Evolutionary conservation across 163 green algal species (phyloP), one percentile per base, ranked within the genome.

Genomic region (Coccomyxa subellipsoidea): DNA sequence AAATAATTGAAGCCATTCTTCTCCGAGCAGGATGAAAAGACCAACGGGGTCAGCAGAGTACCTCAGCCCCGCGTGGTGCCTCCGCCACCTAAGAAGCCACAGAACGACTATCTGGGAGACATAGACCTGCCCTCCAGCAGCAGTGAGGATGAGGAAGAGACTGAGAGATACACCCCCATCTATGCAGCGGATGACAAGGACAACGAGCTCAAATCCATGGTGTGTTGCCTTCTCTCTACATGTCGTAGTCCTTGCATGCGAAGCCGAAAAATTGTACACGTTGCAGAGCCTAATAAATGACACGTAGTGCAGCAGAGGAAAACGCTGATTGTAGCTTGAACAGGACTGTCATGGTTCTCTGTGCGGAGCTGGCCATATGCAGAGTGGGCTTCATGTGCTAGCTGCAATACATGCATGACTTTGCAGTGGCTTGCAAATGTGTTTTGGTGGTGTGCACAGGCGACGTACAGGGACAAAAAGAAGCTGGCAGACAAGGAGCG

Each of bases 401-500:
- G n/a, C n/a, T n/a, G n/a, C n/a, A n/a, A n/a, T n/a, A 59, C 47
- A 21, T 5, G 3, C 3, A 59, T 27, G 47, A 72, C 21, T 73
- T 18, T 34, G n/a, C 66, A n/a, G n/a, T n/a, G n/a, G n/a, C n/a
- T n/a, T n/a, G n/a, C n/a, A n/a, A n/a, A n/a, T n/a, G n/a, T n/a
- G n/a, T n/a, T n/a, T n/a, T n/a, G n/a, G n/a, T n/a, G n/a, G n/a
- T n/a, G n/a, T n/a, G n/a, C n/a, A n/a, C 83, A 87, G 83, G 79
- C 78, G 7, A 80, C 76, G 0, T 38, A 47, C 25, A 40, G 76
- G 36, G 84, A 85, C 15, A 54, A 78, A 76, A 78, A 78, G n/a
- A 87, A 91, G 84, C 76, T 96, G 4, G 84, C 90, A 7, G 92
- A 98, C 78, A 98, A 97, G 85, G 96, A 98, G 85, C 91, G 95